phyloP scores from a whole-genome alignment of 2,329 filamentous ascomycete genomes.

The Akanthomyces muscarius region DNA sequence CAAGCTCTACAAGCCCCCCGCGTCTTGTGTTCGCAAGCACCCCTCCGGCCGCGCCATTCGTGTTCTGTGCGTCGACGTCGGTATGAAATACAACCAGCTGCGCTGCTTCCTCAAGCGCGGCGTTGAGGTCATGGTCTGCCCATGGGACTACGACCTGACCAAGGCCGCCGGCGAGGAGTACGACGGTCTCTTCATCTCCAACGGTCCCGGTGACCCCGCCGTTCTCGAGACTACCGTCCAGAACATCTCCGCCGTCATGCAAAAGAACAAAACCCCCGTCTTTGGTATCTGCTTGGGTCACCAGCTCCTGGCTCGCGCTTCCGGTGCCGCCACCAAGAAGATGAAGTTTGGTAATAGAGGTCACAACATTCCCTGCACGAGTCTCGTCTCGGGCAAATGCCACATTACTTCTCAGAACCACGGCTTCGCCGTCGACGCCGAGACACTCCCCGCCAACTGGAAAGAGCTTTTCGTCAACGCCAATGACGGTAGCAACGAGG shows the following conservation, averaged over 20 bases:
- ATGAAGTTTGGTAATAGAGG: conserved; percentile 99
- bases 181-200: conserved; percentile 95
- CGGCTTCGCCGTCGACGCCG: conserved; percentile 86
- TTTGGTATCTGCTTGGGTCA: conserved; percentile 97
- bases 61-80: conserved; percentile 91
- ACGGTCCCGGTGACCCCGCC: conserved; percentile 92
- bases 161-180: conserved; percentile 74
- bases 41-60: conserved; percentile 83
- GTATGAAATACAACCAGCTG: conserved; percentile 97
- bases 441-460: conserved; percentile 74
- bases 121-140: conserved; percentile 89
- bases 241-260: conserved; percentile 71
- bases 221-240: conserved; percentile 75
- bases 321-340: conserved; percentile 81
- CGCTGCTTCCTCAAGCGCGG: conserved; percentile 87
- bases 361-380: conserved; percentile 97
- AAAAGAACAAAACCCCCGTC: conserved; percentile 77
- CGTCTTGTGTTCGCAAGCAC: conserved; percentile 71
- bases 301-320: conserved; percentile 83
- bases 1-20: conserved; percentile 76
- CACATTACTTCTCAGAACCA: conserved; percentile 99
- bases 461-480: conserved; percentile 95
- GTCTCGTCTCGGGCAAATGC: conserved; percentile 89
- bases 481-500: conserved; percentile 97
- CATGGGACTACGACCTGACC: conserved; percentile 93